Evolutionary conservation across 75 land plant species (phyloP), one percentile per base, ranked within the genome.

Genomic region (Cryptomeria japonica): DNA sequence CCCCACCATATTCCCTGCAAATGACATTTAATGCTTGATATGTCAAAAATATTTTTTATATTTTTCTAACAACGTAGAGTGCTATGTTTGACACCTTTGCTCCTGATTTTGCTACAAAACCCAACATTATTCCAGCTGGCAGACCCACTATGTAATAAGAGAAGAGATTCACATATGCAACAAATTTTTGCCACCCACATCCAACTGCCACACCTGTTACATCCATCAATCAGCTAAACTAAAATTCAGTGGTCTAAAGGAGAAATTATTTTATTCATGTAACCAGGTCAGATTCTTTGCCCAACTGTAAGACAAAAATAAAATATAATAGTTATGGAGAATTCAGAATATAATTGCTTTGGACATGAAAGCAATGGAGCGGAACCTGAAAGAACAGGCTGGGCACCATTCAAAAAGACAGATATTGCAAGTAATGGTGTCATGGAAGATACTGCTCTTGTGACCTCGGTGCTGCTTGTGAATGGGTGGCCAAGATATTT

Each of bases 141-240:
- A 94, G 87, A 47, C 95, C 95, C 73, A 94, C 87, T 1, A 91
- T 15, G 83, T 93, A 93, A 82, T 89, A 94, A 41, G 90, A 84
- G 10, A 58, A 73, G 2, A 91, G 73, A 61, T 94, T 94, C 0
- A 89, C 89, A 70, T 86, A 92, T 14, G 93, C 95, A 31, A 90
- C 94, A 32, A 89, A 51, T 32, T 88, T 86, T 86, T 94, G 95
- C 95, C 95, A 94, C 47, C 95, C 95, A 73, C 94, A 89, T 51
- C 92, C 95, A 86, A 92, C 88, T 15, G 93, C 95, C 36, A 94
- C 92, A n/a, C 92, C 94, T 92, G 88, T 83, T 73, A 51, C 46
- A 83, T 4, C 68, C 22, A 19, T 6, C 25, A 19, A 5, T 19
- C 1, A 18, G 0, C 68, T 56, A 16, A 56, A 1, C 51, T 47